phyloP scores from a whole-genome alignment of 768 basidiomycete species.

The Leccinum incarnatum region DNA sequence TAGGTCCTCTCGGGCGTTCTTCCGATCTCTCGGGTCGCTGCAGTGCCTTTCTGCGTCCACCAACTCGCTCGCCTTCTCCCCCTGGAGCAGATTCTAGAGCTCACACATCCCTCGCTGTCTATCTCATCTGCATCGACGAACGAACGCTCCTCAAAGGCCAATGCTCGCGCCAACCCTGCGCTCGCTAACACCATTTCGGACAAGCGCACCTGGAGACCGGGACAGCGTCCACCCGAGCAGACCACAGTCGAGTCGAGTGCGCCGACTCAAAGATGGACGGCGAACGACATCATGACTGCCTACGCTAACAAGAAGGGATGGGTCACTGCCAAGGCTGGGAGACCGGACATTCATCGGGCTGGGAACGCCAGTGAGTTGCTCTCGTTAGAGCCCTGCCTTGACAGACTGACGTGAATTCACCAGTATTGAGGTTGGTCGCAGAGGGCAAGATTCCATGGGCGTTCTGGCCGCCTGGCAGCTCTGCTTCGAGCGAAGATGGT shows the following conservation, averaged over 20 bases:
- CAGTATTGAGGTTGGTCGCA: conserved; percentile 80
- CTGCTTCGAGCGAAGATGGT: conserved; percentile 38
- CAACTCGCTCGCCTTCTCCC: conserved; percentile 67
- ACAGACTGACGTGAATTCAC: not conserved
- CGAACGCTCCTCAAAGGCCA: not conserved
- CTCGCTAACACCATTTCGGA: conserved; percentile 36
- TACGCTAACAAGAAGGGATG: conserved; percentile 78
- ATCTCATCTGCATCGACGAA: conserved; percentile 10
- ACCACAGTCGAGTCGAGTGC: conserved; percentile 11
- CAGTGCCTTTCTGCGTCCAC: conserved; percentile 80
- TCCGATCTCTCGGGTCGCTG: conserved; percentile 80
- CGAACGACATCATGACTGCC: conserved; percentile 78
- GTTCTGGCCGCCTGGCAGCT: conserved; percentile 70
- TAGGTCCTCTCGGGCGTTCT: conserved; percentile 53
- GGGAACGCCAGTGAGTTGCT: conserved; percentile 77
- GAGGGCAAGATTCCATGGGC: conserved; percentile 83
- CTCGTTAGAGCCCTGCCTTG: not conserved
- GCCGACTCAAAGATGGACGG: conserved; percentile 57
- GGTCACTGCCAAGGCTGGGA: conserved; percentile 87
- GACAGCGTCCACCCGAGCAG: conserved; percentile 27
- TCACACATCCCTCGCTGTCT: conserved; percentile 48
- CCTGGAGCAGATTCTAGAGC: conserved; percentile 65
- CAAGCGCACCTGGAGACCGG: conserved; percentile 79
- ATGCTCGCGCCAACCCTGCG: not conserved
- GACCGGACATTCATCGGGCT: conserved; percentile 85